A percentile compares a stretch with the other conserved stretches of the same genome.
Conservation (phyloP, 805 yeast genomes). For the Kazachstania africana region DNA sequence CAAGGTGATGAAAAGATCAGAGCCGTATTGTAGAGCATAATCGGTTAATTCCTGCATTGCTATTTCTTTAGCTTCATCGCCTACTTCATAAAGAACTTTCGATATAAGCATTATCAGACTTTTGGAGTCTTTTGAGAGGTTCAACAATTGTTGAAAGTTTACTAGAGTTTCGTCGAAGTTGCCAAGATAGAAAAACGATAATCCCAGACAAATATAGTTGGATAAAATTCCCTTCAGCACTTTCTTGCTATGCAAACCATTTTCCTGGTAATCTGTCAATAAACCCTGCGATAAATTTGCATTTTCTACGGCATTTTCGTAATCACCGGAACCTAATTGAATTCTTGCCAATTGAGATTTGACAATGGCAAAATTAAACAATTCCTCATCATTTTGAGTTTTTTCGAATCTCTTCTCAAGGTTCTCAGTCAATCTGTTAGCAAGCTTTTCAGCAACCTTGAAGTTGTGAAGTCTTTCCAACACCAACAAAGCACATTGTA, state of each 20-base stretch:
- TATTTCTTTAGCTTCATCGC: conserved; percentile 63
- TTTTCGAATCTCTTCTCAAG: conserved; percentile 48
- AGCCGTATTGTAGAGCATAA: conserved; percentile 51
- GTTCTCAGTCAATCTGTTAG: conserved; percentile 34
- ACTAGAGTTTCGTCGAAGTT: conserved; percentile 56
- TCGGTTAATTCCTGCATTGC: conserved; percentile 75
- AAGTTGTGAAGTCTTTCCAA: conserved; percentile 64
- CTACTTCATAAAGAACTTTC: conserved; percentile 68
- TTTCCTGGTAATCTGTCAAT: conserved; percentile 18
- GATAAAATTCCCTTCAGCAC: conserved; percentile 27
- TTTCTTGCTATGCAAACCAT: too few relatives aligned
- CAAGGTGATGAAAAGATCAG: conserved; percentile 54
- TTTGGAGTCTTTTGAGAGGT: conserved; percentile 42
- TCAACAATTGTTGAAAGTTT: conserved; percentile 55
- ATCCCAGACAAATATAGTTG: conserved; percentile 57
- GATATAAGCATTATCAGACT: conserved; percentile 63
- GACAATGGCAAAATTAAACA: conserved; percentile 43
- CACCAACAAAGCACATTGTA: conserved; percentile 41
- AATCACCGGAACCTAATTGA: conserved; percentile 47
- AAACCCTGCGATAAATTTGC: conserved; percentile 47
- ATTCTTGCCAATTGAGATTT: conserved; percentile 67
- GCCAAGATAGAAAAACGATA: conserved; percentile 51
- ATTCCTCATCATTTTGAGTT: conserved; percentile 35
- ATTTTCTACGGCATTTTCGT: conserved; percentile 45
- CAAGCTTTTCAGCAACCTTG: conserved; percentile 38